phyloP scores from a whole-genome alignment of 192 early-diverging fungal genomes.

The Entomortierella chlamydospora region DNA sequence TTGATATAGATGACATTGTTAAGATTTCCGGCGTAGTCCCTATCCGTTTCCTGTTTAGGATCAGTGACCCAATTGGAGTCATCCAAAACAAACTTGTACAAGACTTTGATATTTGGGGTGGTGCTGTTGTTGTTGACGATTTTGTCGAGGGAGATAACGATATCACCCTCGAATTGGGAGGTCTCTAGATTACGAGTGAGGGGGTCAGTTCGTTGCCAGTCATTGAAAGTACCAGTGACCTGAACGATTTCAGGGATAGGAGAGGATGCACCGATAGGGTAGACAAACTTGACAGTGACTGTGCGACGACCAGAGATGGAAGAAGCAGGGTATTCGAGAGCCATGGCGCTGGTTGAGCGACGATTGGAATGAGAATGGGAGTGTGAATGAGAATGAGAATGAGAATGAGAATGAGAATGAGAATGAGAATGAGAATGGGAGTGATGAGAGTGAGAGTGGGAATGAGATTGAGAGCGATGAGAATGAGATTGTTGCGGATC shows the following conservation, averaged over 20 bases:
- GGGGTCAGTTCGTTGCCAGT: conserved; percentile 31
- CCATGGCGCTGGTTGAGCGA: conserved; percentile 9
- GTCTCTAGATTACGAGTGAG: conserved; percentile 13
- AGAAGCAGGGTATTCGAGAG: conserved; percentile 26
- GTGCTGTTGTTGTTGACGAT: conserved; percentile 1
- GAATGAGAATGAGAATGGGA: not conserved
- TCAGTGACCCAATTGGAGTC: conserved; percentile 39
- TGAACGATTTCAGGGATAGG: conserved; percentile 20
- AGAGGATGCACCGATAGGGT: conserved; percentile 3
- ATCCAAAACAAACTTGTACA: conserved; percentile 52
- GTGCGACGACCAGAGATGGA: not conserved
- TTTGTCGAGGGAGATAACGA: conserved; percentile 5
- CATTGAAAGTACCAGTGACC: conserved; percentile 44
- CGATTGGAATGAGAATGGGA: conserved; percentile 9
- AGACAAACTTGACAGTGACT: conserved; percentile 19
- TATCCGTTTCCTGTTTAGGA: conserved; percentile 21
- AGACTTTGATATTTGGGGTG: conserved; percentile 21
- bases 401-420: not conserved
- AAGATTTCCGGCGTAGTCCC: conserved; percentile 40
- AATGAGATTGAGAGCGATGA: conserved; percentile 4
- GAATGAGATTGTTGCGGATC: conserved; percentile 13
- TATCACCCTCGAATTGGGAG: conserved; percentile 16
- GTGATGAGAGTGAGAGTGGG: not conserved
- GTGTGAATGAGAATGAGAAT: conserved; percentile 10
- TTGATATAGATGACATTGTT: conserved; percentile 33